These are phyloP conservation scores for Anastatica hierochuntica DNA, from an alignment of 345 rosid species.

Conservation along the genomic window DNA sequence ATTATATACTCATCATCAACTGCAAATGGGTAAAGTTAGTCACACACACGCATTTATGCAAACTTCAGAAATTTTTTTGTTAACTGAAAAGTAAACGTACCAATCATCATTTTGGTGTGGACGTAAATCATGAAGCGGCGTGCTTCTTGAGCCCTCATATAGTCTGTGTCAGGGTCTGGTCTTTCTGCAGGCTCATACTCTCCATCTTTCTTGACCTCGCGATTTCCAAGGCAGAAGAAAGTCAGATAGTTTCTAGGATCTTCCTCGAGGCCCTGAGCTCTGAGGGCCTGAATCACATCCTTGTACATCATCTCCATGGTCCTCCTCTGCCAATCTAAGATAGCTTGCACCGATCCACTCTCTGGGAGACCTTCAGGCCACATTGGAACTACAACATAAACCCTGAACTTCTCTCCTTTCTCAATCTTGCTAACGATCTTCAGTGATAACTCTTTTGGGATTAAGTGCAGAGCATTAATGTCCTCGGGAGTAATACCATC, in stretches of 20 bases:
- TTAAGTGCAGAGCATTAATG: conserved; percentile 74
- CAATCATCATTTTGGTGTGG: conserved; percentile 97
- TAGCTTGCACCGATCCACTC: conserved; percentile 92
- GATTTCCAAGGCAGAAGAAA: conserved; percentile 90
- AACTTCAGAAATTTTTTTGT: too few relatives aligned
- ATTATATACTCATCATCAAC: conserved; percentile 97
- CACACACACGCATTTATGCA: neutral
- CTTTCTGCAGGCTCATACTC: conserved; percentile 82
- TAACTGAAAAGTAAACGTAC: conserved; percentile 28
- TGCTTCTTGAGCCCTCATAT: conserved; percentile 64
- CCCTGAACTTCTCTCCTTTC: conserved; percentile 81
- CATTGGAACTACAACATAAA: conserved; percentile 88
- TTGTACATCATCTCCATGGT: conserved; percentile 98
- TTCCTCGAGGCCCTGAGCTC: conserved; percentile 55
- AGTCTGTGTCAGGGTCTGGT: conserved; percentile 48
- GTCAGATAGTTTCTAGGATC: conserved; percentile 92
- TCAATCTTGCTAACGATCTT: conserved; percentile 91
- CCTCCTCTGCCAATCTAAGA: conserved; percentile 94
- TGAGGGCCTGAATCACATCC: conserved; percentile 66
- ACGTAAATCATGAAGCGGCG: conserved; percentile 95
- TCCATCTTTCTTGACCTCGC: conserved; percentile 82
- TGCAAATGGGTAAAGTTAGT: conserved; percentile 25
- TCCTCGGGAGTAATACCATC: conserved; percentile 86
- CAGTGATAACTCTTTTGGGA: conserved; percentile 88
- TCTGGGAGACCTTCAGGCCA: conserved; percentile 99